phyloP scores from a whole-genome alignment of 768 basidiomycete genomes.

The Nidularia pulvinata region DNA sequence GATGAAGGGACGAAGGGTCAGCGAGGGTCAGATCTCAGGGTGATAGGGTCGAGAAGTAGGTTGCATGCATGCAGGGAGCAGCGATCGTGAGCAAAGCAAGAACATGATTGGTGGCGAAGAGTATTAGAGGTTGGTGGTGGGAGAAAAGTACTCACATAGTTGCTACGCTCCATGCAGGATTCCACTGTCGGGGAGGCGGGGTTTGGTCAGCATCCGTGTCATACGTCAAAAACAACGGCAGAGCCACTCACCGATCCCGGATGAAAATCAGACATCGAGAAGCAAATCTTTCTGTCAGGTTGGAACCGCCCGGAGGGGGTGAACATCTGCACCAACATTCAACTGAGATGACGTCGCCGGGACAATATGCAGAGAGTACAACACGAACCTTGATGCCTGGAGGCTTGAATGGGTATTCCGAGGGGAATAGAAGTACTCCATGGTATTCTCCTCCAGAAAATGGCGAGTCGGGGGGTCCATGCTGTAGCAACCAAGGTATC shows the following conservation, averaged over 20 bases:
- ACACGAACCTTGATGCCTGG: conserved; percentile 88
- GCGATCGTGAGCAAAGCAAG: no score
- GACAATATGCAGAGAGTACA: background rate
- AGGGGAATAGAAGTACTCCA: conserved; percentile 88
- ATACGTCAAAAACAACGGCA: no score
- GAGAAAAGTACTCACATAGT: conserved; percentile 69
- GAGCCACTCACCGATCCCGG: conserved; percentile 71
- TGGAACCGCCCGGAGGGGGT: conserved; percentile 91
- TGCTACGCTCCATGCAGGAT: conserved; percentile 93
- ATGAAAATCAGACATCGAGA: conserved; percentile 97
- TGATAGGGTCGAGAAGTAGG: no score
- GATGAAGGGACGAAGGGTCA: conserved; percentile 2
- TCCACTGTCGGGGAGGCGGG: conserved; percentile 58
- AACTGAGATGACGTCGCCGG: conserved; percentile 1
- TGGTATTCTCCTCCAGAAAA: conserved; percentile 94
- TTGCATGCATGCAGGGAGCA: no score
- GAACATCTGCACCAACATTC: conserved; percentile 60
- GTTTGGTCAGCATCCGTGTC: no score
- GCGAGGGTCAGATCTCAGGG: no score
- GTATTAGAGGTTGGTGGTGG: background rate
- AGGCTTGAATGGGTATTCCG: conserved; percentile 96
- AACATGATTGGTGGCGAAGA: no score
- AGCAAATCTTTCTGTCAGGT: conserved; percentile 95
- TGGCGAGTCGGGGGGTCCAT: conserved; percentile 93
- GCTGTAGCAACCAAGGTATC: conserved; percentile 38